Evolutionary conservation across 768 basidiomycete species (phyloP), one percentile per base, ranked within the genome.

Genomic region (Tylopilus vinaceipallidus): DNA sequence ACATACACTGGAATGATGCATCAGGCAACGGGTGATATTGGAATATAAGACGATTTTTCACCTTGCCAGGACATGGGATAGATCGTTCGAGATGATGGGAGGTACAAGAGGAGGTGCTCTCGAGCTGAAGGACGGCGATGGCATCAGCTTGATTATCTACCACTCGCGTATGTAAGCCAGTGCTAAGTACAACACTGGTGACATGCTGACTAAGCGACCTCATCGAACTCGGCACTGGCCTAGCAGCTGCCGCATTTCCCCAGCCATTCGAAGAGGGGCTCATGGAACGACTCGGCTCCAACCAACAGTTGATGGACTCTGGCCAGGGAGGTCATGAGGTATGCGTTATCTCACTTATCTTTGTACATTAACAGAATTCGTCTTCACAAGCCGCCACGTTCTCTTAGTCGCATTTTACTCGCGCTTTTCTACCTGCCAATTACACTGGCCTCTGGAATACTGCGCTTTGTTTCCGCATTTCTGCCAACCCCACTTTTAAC

Each of bases 31-130:
- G 23, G 14, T 9, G 6, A 0, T 5, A 8, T 2, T 11, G 4
- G 9, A 1, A 34, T 27, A 1, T 8, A 19, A 11, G 24, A 35
- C 14, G 20, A 24, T 6, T 37, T 89, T 86, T 30, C 53, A 88
- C 85, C 55, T 83, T 86, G 83, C 84, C 86, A 87, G 62, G 84
- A 86, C 86, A 88, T 86, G 39, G 26, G 30, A 35, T 24, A 14
- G 47, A 49, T 61, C 39, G 55, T 45, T 41, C 43, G 42, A 38
- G 44, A 34, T 30, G 42, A 49, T 35, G 48, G 45, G 20, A 39
- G 24, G 19, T 45, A 37, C 32, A 37, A 50, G 54, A 38, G 40
- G 40, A 41, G 26, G 38, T 22, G 20, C 36, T 22, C 22, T 37
- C 36, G 36, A 37, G 6, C 20, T 19, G 32, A 41, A 13, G 34